Conservation (phyloP, 805 yeast species). For the Metschnikowia matae region DNA sequence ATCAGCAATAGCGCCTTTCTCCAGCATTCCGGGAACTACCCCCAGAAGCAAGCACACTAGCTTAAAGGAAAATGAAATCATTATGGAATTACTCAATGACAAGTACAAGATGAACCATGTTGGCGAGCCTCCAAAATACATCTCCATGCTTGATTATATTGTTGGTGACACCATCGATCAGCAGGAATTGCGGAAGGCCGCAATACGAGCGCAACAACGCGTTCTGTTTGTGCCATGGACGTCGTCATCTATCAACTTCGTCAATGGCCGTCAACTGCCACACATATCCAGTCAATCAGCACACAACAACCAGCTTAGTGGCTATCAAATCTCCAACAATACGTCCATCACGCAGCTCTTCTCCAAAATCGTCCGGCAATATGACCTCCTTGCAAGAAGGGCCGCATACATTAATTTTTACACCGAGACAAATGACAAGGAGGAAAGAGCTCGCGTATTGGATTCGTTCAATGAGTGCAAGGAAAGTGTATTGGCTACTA, state of each 20-base stretch:
- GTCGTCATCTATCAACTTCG: constrained; percentile 72
- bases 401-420: constrained; percentile 84
- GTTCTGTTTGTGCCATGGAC: constrained; percentile 84
- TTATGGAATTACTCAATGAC: constrained; percentile 76
- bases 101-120: constrained; percentile 66
- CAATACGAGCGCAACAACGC: constrained; percentile 58
- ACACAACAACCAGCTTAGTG: constrained; percentile 44
- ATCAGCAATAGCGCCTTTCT: constrained; percentile 39
- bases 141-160: constrained; percentile 66
- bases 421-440: constrained; percentile 44
- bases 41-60: constrained; percentile 42
- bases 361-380: constrained; percentile 65
- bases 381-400: constrained; percentile 72
- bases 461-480: constrained; percentile 48
- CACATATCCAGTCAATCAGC: constrained; percentile 28
- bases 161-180: constrained; percentile 62
- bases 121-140: constrained; percentile 43
- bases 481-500: constrained; percentile 42
- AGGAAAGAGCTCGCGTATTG: constrained; percentile 41
- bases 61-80: constrained; percentile 78
- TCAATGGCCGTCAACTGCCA: constrained; percentile 71
- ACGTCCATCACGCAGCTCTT: constrained; percentile 70
- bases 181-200: constrained; percentile 66
- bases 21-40: constrained; percentile 39
- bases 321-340: constrained; percentile 79